phyloP scores from a whole-genome alignment of 2,329 filamentous ascomycete species.

The Lecanoromycetidae sp. region DNA sequence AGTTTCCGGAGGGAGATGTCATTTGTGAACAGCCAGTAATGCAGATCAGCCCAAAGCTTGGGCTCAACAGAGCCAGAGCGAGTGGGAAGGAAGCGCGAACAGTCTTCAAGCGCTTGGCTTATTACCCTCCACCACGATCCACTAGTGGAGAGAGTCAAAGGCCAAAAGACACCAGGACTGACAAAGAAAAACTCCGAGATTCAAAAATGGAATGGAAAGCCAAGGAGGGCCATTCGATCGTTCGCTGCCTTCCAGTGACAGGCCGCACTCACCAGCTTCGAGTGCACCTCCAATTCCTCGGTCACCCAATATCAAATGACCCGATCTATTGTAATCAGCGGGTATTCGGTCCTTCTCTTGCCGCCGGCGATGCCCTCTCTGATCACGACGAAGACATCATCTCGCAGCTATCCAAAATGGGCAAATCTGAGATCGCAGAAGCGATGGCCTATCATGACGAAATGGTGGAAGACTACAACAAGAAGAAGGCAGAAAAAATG shows the following conservation, averaged over 20 bases:
- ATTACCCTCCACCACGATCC: slow-evolving; percentile 53
- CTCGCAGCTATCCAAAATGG: slow-evolving; percentile 72
- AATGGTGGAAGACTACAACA: slow-evolving; percentile 82
- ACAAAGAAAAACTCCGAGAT: slow-evolving; percentile 20
- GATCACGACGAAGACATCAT: slow-evolving; percentile 86
- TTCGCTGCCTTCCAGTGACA: slow-evolving; percentile 84
- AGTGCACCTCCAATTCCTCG: slow-evolving; percentile 87
- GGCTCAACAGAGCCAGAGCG: slow-evolving; percentile 84
- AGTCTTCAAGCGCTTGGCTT: slow-evolving; percentile 84
- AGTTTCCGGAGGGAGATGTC: slow-evolving; percentile 83
- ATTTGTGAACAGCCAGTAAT: slow-evolving; percentile 90
- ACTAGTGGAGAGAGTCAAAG: slow-evolving; percentile 18
- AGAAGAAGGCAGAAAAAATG: slow-evolving; percentile 84
- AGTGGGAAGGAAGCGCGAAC: slow-evolving; percentile 83
- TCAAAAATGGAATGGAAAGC: slow-evolving; percentile 17
- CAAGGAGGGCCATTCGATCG: slow-evolving; percentile 73
- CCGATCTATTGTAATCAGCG: slow-evolving; percentile 92
- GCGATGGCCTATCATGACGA: slow-evolving; percentile 89
- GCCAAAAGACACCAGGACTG: slow-evolving; percentile 18
- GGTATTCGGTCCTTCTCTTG: slow-evolving; percentile 77
- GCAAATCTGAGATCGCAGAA: slow-evolving; percentile 82
- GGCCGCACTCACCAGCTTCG: slow-evolving; percentile 90
- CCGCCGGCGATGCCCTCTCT: slow-evolving; percentile 51
- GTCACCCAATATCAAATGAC: slow-evolving; percentile 92
- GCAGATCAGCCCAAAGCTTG: slow-evolving; percentile 86